Base-by-base conservation (phyloP, 1,284 basidiomycete genomes). In the Puccinia novopanici region DNA sequence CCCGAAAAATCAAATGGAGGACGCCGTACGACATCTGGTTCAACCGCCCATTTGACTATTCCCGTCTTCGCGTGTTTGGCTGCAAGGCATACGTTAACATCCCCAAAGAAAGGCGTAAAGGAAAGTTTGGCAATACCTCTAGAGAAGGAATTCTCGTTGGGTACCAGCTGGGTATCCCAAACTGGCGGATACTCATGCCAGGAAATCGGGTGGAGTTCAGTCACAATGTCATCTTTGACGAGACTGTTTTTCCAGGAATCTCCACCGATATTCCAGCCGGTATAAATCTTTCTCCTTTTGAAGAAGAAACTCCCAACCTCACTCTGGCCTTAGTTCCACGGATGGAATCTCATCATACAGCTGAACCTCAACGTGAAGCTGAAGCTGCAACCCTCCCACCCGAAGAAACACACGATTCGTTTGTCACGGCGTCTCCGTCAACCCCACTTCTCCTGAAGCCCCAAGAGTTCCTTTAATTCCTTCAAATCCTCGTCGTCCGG, bases 141-240 rank as follows among this genome's bases (percentile, higher is more conserved):
- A 48, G 15, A 17, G 48, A 37, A 34, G 59, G 75, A 0, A 68
- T 77, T 3, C 19, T 77, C 0, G 22, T 77, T 0, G 75, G 75
- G 0, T 77, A 67, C 65, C 24, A 27, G 8, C 45, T 37, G 24
- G 75, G 61, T 52, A 67, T 50, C 37, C 37, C 61, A 19, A 77
- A 68, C 19, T 77, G 59, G 55, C 75, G 30, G 17, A 24, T 77
- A 27, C 22, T 65, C 40, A 45, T 68, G 6, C 24, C 40, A 24
- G 27, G 27, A 34, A 22, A 37, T n/a, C 48, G 65, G 0, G 61
- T 52, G 13, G 45, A 57, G n/a, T 40, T 10, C 27, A 63, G 52
- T 37, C 55, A 75, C 59, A 40, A 75, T 61, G 55, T 77, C 17
- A 50, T 27, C 0, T 77, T 65, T 34, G 37, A 77, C n/a, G 61